Conservation (phyloP, 352 stramenopile genomes). For the Globisporangium irregulare region DNA sequence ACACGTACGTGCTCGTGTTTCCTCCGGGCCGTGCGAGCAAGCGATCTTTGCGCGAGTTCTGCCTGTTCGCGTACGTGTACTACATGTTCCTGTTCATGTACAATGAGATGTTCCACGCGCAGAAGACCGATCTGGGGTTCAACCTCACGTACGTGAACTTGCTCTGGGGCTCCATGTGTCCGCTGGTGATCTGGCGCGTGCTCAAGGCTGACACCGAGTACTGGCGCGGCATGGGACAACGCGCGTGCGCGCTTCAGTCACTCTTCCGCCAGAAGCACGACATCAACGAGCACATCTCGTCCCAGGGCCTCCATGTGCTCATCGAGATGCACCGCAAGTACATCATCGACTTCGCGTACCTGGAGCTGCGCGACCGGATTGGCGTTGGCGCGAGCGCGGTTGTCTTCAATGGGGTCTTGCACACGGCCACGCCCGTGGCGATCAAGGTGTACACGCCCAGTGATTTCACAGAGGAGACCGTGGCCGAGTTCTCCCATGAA, state of each 20-base stretch:
- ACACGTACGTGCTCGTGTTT: constrained; percentile 20
- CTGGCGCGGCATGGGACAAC: constrained; percentile 39
- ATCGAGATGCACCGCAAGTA: constrained; percentile 67
- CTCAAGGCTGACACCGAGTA: constrained; percentile 54
- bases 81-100: constrained; percentile 25
- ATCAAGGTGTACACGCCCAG: constrained; percentile 65
- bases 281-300: constrained; percentile 35
- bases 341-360: constrained; percentile 63
- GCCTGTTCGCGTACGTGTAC: constrained; percentile 28
- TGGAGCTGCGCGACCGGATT: constrained; percentile 45
- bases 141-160: constrained; percentile 20
- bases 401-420: constrained; percentile 46
- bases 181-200: constrained; percentile 45
- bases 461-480: constrained; percentile 45
- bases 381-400: constrained; percentile 38
- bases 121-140: constrained; percentile 4
- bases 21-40: background rate
- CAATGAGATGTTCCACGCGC: constrained; percentile 12
- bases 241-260: constrained; percentile 28
- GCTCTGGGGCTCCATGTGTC: constrained; percentile 32
- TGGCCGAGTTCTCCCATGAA: constrained; percentile 64
- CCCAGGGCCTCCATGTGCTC: constrained; percentile 45
- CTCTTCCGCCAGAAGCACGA: constrained; percentile 16
- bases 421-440: constrained; percentile 33
- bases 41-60: constrained; percentile 8